phyloP scores from a whole-genome alignment of 371 early-diverging fungal genomes.

The Rhizopus stolonifer region DNA sequence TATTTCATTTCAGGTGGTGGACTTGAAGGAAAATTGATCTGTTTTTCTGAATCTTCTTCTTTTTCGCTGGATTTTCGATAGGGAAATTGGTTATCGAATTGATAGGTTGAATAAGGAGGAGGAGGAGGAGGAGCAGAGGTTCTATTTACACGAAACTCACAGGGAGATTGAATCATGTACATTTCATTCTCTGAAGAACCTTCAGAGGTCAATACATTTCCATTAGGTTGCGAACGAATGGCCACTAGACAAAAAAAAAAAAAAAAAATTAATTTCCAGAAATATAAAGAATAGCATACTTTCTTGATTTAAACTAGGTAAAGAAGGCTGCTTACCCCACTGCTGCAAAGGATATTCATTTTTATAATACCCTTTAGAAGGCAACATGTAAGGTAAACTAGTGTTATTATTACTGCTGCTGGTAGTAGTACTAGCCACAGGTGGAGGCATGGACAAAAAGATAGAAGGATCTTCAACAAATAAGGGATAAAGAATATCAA shows the following conservation, averaged over 20 bases:
- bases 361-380: constrained; percentile 6
- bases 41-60: neutral
- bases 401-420: neutral
- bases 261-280: neutral
- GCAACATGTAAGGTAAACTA: constrained; percentile 15
- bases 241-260: neutral
- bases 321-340: constrained; percentile 14
- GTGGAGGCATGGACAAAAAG: constrained; percentile 21
- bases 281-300: neutral
- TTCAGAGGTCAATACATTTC: neutral
- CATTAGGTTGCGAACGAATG: neutral
- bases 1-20: constrained; percentile 11
- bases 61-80: neutral
- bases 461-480: constrained; percentile 64
- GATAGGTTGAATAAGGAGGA: neutral
- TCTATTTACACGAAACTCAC: neutral
- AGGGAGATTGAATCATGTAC: neutral
- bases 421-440: constrained; percentile 1
- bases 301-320: constrained; percentile 3
- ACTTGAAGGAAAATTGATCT: constrained; percentile 4
- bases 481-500: constrained; percentile 66
- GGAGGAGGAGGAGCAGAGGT: constrained; percentile 2
- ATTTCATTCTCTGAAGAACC: neutral
- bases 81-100: neutral
- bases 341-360: constrained; percentile 10